phyloP scores from a whole-genome alignment of 75 land plant genomes.

The Selaginella tamariscina region DNA sequence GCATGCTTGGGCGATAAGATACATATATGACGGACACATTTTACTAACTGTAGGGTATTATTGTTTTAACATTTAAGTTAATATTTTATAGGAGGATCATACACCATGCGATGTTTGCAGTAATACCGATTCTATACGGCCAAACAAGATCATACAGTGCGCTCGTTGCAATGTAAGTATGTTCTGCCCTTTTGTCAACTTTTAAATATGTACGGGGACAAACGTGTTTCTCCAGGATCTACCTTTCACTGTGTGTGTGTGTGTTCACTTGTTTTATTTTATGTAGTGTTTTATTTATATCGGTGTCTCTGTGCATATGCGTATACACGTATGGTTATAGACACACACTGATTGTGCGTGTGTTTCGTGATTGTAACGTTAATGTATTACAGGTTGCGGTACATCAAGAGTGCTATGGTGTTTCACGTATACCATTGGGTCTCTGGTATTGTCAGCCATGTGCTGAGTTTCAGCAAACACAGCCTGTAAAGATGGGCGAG shows the following conservation, averaged over 20 bases:
- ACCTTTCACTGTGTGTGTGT: too few species aligned
- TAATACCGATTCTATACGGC: slow-evolving; percentile 37
- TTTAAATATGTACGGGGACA: background rate
- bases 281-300: too few species aligned
- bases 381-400: slow-evolving; percentile 53
- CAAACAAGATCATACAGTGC: slow-evolving; percentile 57
- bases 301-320: too few species aligned
- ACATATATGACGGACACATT: too few species aligned
- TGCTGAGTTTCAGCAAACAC: slow-evolving; percentile 39
- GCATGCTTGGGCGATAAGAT: too few species aligned
- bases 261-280: too few species aligned
- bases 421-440: slow-evolving; percentile 30
- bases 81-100: slow-evolving; percentile 30
- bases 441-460: slow-evolving; percentile 87
- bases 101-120: slow-evolving; percentile 60
- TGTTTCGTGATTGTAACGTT: background rate
- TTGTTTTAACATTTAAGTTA: too few species aligned
- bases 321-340: too few species aligned
- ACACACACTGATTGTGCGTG: too few species aligned
- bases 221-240: background rate
- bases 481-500: slow-evolving; percentile 20
- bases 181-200: background rate
- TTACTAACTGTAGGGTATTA: too few species aligned
- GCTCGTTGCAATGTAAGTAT: slow-evolving; percentile 56
- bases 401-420: slow-evolving; percentile 78